Conservation (phyloP, 495 filamentous ascomycete species). For the Immersiella caudata region DNA sequence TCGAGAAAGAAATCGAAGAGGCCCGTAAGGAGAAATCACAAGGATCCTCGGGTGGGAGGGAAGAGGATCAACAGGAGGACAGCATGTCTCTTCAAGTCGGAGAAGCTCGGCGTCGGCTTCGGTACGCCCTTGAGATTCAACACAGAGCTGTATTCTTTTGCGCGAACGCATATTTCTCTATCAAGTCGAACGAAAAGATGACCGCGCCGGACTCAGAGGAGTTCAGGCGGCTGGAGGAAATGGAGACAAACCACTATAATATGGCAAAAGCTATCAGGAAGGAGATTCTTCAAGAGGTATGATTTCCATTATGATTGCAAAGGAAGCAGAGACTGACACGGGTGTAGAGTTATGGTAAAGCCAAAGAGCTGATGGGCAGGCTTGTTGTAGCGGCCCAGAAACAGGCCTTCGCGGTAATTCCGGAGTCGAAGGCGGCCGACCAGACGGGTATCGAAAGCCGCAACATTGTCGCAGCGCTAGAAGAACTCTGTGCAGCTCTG, state of each 20-base stretch:
- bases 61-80: conserved; percentile 38
- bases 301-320: neutral
- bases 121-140: conserved; percentile 73
- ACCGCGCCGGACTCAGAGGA: conserved; percentile 66
- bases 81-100: conserved; percentile 45
- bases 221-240: conserved; percentile 64
- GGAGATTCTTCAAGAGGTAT: conserved; percentile 65
- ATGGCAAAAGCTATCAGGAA: conserved; percentile 73
- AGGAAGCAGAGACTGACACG: conserved; percentile 21
- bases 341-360: conserved; percentile 35
- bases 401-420: conserved; percentile 65
- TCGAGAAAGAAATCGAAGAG: conserved; percentile 58
- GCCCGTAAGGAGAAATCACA: conserved; percentile 26
- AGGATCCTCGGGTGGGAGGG: conserved; percentile 42
- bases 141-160: conserved; percentile 84
- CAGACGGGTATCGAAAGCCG: conserved; percentile 43
- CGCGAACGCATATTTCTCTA: conserved; percentile 79
- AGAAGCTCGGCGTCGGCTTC: conserved; percentile 66
- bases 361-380: conserved; percentile 48
- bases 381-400: conserved; percentile 47
- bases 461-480: conserved; percentile 34
- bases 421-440: conserved; percentile 44
- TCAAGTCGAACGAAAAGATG: conserved; percentile 68
- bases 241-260: conserved; percentile 74
- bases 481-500: conserved; percentile 54